phyloP scores from a whole-genome alignment of 805 yeast species.

The Candida insectalens region DNA sequence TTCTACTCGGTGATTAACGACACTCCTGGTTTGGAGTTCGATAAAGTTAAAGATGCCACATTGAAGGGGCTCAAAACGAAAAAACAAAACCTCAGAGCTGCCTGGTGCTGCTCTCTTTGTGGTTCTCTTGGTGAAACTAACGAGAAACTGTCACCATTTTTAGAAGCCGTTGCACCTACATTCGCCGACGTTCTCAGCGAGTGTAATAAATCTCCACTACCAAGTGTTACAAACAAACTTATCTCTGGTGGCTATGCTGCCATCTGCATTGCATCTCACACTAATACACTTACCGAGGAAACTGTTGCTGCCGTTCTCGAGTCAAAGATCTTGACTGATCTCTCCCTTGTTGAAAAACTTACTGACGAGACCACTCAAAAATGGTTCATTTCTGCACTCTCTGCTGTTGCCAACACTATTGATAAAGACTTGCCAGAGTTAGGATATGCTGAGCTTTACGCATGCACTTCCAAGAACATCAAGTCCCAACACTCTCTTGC shows the following conservation, averaged over 20 bases:
- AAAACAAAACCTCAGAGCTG: constrained; percentile 48
- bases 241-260: constrained; percentile 48
- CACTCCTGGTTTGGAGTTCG: constrained; percentile 9
- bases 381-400: constrained; percentile 45
- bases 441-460: constrained; percentile 43
- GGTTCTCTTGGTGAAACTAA: constrained; percentile 13
- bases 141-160: neutral
- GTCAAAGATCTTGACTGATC: constrained; percentile 34
- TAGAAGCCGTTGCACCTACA: constrained; percentile 4
- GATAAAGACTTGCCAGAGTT: constrained; percentile 14
- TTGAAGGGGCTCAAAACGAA: constrained; percentile 58
- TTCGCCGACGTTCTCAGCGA: constrained; percentile 26
- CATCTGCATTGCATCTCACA: constrained; percentile 15
- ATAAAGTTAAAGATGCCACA: constrained; percentile 23
- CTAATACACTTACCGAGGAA: constrained; percentile 5
- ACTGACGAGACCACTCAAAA: constrained; percentile 31
- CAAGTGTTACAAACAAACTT: constrained; percentile 40
- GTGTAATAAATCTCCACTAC: constrained; percentile 40
- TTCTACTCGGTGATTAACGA: constrained; percentile 20
- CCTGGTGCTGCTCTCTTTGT: constrained; percentile 57
- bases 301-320: constrained; percentile 11
- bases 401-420: constrained; percentile 18
- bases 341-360: constrained; percentile 43
- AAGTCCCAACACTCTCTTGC: constrained; percentile 27
- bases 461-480: constrained; percentile 32